Conservation (phyloP, 2,329 filamentous ascomycete genomes). For the Pseudogymnoascus sp. region DNA sequence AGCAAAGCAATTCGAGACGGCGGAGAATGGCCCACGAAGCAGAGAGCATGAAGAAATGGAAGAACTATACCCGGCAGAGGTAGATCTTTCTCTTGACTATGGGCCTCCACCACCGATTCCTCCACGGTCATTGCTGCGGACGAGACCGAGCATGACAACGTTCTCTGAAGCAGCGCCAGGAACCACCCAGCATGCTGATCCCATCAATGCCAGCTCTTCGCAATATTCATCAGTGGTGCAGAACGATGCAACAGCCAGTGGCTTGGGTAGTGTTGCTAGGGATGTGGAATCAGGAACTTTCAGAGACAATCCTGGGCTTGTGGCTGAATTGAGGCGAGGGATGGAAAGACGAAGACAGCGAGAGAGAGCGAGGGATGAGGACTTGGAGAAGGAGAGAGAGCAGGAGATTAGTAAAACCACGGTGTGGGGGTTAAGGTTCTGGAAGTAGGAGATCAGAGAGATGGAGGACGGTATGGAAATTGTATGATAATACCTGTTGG, state of each 20-base stretch:
- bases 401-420: not conserved
- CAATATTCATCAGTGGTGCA: not conserved
- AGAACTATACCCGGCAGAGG: not conserved
- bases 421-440: not conserved
- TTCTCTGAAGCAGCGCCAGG: not conserved
- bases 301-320: not conserved
- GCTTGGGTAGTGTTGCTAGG: not conserved
- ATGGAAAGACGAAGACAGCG: conserved; percentile 1
- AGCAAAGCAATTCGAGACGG: not conserved
- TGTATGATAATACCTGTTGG: not conserved
- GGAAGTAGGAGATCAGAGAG: not conserved
- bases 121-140: not conserved
- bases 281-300: not conserved
- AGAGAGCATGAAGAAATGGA: not conserved
- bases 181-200: not conserved
- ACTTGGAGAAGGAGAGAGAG: not conserved
- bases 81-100: not conserved
- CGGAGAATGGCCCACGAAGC: not conserved
- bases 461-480: not conserved
- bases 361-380: not conserved
- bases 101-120: not conserved
- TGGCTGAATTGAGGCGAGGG: not conserved
- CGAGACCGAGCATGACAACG: not conserved
- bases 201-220: not conserved
- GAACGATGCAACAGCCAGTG: not conserved